A percentile compares a stretch with the other conserved stretches of the same genome.
Conservation (phyloP, 352 stramenopile species). For the Phytophthora pinifolia region DNA sequence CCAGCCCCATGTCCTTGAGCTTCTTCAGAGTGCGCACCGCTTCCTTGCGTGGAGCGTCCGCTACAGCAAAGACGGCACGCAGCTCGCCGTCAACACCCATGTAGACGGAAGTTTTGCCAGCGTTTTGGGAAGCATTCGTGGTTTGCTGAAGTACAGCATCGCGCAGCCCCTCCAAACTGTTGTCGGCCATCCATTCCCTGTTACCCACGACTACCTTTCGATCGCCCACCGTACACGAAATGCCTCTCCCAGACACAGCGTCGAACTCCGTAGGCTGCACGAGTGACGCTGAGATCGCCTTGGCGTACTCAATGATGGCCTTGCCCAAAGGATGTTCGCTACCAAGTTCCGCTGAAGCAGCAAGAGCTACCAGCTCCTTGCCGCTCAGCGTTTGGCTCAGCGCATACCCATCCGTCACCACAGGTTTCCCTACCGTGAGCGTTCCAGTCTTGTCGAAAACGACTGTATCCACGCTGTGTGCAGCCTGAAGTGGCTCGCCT, state of each 20-base stretch:
- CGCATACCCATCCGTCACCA: slow-evolving; percentile 74
- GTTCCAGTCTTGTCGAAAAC: slow-evolving; percentile 99
- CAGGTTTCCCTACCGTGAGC: slow-evolving; percentile 89
- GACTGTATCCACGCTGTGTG: slow-evolving; percentile 91
- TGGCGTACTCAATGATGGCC: slow-evolving; percentile 89
- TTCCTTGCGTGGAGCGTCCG: slow-evolving; percentile 87
- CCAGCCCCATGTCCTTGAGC: slow-evolving; percentile 85
- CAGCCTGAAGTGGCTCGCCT: slow-evolving; percentile 87
- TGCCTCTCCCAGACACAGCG: slow-evolving; percentile 82
- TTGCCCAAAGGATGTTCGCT: slow-evolving; percentile 94
- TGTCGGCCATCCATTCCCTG: slow-evolving; percentile 80
- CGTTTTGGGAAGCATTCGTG: slow-evolving; percentile 60
- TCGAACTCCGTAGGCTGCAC: slow-evolving; percentile 71
- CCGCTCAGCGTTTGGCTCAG: slow-evolving; percentile 56
- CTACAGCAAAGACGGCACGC: slow-evolving; percentile 71
- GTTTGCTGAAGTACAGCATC: slow-evolving; percentile 51
- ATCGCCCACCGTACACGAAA: slow-evolving; percentile 62
- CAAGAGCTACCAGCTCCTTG: slow-evolving; percentile 72
- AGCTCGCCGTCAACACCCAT: slow-evolving; percentile 83
- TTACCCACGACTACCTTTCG: slow-evolving; percentile 88
- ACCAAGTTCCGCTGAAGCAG: slow-evolving; percentile 87
- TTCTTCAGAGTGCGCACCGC: slow-evolving; percentile 82
- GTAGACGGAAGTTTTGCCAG: slow-evolving; percentile 93
- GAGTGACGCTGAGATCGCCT: slow-evolving; percentile 61
- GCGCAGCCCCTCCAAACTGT: slow-evolving; percentile 50